These are phyloP conservation scores for Hamamelis virginiana DNA, from an alignment of 164 flowering plant genomes.

Conservation along the genomic window DNA sequence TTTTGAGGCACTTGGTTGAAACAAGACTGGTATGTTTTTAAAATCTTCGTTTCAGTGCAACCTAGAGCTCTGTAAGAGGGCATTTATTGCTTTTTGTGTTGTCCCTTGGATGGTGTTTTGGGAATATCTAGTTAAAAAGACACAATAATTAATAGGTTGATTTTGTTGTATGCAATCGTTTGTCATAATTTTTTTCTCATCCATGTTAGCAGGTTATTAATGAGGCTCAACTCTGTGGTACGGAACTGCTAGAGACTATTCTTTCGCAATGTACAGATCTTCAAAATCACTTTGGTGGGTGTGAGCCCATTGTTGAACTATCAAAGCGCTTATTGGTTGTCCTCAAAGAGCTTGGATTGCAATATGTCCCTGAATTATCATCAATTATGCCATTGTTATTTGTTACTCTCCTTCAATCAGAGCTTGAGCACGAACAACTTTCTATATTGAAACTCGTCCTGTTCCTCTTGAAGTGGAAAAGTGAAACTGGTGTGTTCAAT, in stretches of 20 bases:
- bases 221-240: constrained; percentile 56
- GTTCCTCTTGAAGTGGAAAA: constrained; percentile 72
- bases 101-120: background rate
- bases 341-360: constrained; percentile 65
- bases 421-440: constrained; percentile 83
- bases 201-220: constrained; percentile 35
- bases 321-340: constrained; percentile 45
- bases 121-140: background rate
- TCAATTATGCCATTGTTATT: constrained; percentile 48
- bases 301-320: constrained; percentile 50
- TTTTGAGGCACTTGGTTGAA: constrained; percentile 47
- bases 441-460: constrained; percentile 53
- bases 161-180: constrained; percentile 2
- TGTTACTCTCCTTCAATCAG: constrained; percentile 46
- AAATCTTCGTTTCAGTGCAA: background rate
- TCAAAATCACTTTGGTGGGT: constrained; percentile 27
- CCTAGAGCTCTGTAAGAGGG: background rate
- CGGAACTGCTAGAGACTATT: constrained; percentile 57
- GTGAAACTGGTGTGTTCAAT: constrained; percentile 51
- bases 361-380: constrained; percentile 42
- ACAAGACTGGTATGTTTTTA: constrained; percentile 48
- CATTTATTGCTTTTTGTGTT: background rate
- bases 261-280: constrained; percentile 41
- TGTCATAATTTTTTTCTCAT: constrained; percentile 4
- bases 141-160: background rate